Conservation (phyloP, 2,329 filamentous ascomycete genomes). For the Didymella lethalis region DNA sequence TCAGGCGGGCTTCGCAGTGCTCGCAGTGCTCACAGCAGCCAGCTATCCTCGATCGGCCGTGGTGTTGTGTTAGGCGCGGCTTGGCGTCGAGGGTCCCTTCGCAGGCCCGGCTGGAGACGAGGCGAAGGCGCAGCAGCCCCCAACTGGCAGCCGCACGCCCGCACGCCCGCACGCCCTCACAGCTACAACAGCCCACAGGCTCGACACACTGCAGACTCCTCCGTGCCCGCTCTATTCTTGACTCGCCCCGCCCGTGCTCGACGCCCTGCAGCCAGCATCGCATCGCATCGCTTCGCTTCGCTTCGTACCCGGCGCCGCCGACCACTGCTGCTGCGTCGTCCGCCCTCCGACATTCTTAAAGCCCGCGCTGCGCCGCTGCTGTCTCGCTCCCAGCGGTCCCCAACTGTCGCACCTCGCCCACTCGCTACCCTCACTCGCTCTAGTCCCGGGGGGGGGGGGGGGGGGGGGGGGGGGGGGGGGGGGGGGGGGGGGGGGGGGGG, state of each 20-base stretch:
- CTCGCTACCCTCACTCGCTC: conserved; percentile 23
- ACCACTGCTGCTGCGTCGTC: conserved; percentile 3
- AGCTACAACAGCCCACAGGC: neutral
- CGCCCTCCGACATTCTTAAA: conserved; percentile 10
- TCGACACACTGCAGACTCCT: neutral
- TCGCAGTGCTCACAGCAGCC: conserved; percentile 2
- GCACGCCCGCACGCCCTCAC: conserved; percentile 1
- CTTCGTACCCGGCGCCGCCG: conserved; percentile 2
- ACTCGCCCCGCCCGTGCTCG: conserved; percentile 5
- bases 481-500: too few species aligned
- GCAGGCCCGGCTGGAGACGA: neutral
- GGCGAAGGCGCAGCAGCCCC: neutral
- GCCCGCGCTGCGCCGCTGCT: conserved; percentile 4
- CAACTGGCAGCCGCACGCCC: neutral
- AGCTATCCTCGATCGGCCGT: conserved; percentile 2
- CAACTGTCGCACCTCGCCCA: conserved; percentile 9
- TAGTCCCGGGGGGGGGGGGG: too few species aligned
- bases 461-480: too few species aligned
- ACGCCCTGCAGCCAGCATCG: neutral
- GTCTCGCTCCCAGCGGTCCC: conserved; percentile 12
- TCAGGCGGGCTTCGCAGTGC: neutral
- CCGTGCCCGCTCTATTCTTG: conserved; percentile 6
- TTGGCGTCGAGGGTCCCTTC: neutral
- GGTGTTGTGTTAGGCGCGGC: conserved; percentile 10
- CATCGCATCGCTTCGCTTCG: neutral